phyloP scores from a whole-genome alignment of 768 basidiomycete genomes.

The Macrolepiota fuliginosa region DNA sequence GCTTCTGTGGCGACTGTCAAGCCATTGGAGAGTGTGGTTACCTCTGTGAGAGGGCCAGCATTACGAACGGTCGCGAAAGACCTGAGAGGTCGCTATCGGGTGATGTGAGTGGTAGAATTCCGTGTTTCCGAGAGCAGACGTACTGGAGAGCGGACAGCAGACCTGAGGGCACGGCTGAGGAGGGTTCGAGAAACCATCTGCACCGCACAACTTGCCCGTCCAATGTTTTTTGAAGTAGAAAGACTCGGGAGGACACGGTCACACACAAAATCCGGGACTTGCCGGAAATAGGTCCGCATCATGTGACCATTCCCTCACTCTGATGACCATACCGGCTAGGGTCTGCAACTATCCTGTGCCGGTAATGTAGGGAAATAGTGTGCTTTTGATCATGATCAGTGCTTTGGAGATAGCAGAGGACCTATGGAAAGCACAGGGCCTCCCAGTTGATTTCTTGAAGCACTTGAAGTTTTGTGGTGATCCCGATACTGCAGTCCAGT shows the following conservation, averaged over 20 bases:
- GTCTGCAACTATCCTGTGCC: neutral
- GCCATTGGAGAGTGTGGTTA: slow-evolving; percentile 92
- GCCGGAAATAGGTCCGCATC: slow-evolving; percentile 20
- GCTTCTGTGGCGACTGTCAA: slow-evolving; percentile 93
- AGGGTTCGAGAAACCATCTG: slow-evolving; percentile 40
- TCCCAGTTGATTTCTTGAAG: slow-evolving; percentile 35
- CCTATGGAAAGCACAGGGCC: slow-evolving; percentile 39
- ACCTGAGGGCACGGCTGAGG: slow-evolving; percentile 41
- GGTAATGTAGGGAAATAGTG: neutral
- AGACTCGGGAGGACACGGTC: slow-evolving; percentile 32
- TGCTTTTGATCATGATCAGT: slow-evolving; percentile 1
- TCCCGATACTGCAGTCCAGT: slow-evolving; percentile 44
- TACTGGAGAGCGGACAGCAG: slow-evolving; percentile 38
- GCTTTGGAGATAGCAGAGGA: slow-evolving; percentile 18
- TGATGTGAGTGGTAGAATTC: slow-evolving; percentile 1
- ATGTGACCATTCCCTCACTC: slow-evolving; percentile 14
- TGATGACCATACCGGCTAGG: too few species aligned
- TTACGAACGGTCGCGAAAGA: slow-evolving; percentile 74
- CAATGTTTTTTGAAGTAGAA: slow-evolving; percentile 27
- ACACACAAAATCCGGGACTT: slow-evolving; percentile 25
- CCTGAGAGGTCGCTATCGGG: slow-evolving; percentile 51
- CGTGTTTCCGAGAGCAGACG: slow-evolving; percentile 12
- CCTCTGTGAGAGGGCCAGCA: slow-evolving; percentile 78
- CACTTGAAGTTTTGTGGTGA: slow-evolving; percentile 33
- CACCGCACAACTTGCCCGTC: slow-evolving; percentile 15